These are phyloP conservation scores for Chlorella ohadii DNA, from an alignment of 139 green algal genomes.

Conservation along the genomic window DNA sequence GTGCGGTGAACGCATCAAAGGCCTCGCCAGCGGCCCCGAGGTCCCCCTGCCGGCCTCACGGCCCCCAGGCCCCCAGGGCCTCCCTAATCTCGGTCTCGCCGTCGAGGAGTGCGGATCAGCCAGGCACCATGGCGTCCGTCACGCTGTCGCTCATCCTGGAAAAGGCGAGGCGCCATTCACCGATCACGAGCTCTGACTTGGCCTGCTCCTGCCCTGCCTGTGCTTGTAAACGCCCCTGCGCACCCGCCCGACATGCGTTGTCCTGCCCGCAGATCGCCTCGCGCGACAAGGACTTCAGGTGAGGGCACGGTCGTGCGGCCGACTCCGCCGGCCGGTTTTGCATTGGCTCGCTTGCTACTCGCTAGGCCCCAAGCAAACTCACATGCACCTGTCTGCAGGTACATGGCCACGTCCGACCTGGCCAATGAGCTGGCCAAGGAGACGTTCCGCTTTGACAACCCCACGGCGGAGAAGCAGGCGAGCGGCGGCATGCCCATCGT, in stretches of 20 bases:
- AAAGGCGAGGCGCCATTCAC: not conserved
- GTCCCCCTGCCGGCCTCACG: too few relatives aligned
- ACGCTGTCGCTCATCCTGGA: conserved; percentile 36
- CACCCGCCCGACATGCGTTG: not conserved
- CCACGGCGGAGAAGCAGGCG: conserved; percentile 68
- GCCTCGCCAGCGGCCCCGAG: too few relatives aligned
- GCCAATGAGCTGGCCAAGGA: conserved; percentile 85
- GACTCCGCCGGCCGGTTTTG: not conserved
- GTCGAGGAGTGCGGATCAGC: not conserved
- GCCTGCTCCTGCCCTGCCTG: too few relatives aligned
- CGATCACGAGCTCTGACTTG: not conserved
- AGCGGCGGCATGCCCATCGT: not conserved
- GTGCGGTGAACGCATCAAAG: too few relatives aligned
- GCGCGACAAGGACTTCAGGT: conserved; percentile 54
- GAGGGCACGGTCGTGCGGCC: not conserved
- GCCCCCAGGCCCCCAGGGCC: too few relatives aligned
- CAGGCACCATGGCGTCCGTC: conserved; percentile 10
- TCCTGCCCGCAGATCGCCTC: conserved; percentile 46
- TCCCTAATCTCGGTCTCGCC: too few relatives aligned
- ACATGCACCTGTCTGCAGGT: conserved; percentile 54
- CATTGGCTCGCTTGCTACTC: not conserved
- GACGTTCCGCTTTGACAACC: conserved; percentile 72
- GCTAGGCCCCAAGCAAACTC: too few relatives aligned
- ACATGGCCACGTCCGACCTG: conserved; percentile 96
- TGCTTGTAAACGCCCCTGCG: too few relatives aligned